A percentile compares a stretch with the other conserved stretches of the same genome.
These are phyloP conservation scores for Epichloe uncinata DNA, from an alignment of 2,329 filamentous ascomycete species.

Conservation along the genomic window DNA sequence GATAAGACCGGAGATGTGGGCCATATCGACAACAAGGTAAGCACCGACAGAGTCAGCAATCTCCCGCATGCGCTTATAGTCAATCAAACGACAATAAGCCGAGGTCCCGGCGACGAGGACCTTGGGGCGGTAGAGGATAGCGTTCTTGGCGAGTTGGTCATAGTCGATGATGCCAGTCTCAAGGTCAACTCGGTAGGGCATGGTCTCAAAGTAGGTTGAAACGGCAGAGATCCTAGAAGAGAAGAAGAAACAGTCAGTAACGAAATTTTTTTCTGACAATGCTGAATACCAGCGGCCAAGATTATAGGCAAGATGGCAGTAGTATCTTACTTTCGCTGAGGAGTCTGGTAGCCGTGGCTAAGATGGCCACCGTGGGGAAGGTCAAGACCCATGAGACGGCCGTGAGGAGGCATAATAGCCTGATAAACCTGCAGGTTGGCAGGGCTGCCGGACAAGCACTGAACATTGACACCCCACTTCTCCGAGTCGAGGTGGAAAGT, in stretches of 20 bases:
- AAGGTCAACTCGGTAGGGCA: conserved; percentile 85
- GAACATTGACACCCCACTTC: conserved; percentile 98
- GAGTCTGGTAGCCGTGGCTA: conserved; percentile 95
- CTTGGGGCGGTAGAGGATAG: conserved; percentile 87
- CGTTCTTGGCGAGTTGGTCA: conserved; percentile 80
- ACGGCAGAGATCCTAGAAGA: conserved; percentile 69
- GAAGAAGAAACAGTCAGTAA: not conserved
- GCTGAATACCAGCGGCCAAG: not conserved
- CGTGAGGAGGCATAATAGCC: conserved; percentile 90
- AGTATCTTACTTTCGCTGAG: conserved; percentile 62
- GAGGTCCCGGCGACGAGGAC: conserved; percentile 92
- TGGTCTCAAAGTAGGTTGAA: conserved; percentile 98
- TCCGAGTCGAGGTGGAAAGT: conserved; percentile 75
- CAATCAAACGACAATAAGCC: conserved; percentile 94
- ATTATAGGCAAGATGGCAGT: conserved; percentile 5
- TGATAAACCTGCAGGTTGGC: conserved; percentile 98
- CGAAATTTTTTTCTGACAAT: not conserved
- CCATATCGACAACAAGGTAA: conserved; percentile 96
- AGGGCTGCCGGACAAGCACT: conserved; percentile 82
- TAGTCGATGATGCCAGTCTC: conserved; percentile 96
- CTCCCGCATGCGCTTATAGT: conserved; percentile 92
- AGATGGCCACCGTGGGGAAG: conserved; percentile 89
- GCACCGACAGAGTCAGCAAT: conserved; percentile 89
- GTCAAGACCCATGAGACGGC: conserved; percentile 92
- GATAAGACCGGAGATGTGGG: conserved; percentile 93